Conservation (phyloP, 495 filamentous ascomycete species). For the Penicillium waksmanii region DNA sequence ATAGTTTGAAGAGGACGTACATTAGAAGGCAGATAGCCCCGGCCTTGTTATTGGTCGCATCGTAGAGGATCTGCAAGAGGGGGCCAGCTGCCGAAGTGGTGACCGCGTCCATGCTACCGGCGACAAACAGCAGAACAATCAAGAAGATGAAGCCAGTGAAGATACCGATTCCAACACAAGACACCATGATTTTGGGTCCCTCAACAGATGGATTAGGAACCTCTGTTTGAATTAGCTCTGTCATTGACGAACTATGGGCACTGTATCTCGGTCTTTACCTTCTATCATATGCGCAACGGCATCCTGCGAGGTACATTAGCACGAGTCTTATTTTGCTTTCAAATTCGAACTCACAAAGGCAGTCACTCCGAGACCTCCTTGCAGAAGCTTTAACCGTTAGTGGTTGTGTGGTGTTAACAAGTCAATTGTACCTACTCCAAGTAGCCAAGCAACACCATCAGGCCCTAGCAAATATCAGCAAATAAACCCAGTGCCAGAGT, state of each 20-base stretch:
- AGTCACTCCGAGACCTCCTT: slow-evolving; percentile 62
- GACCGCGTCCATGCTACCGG: slow-evolving; percentile 56
- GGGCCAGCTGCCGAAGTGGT: slow-evolving; percentile 63
- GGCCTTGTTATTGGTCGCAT: slow-evolving; percentile 64
- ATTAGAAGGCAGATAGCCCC: slow-evolving; percentile 68
- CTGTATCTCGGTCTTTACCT: slow-evolving; percentile 19
- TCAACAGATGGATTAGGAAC: slow-evolving; percentile 65
- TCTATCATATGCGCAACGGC: slow-evolving; percentile 54
- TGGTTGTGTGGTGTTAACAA: too few species aligned
- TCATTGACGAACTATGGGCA: not conserved
- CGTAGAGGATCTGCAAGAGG: slow-evolving; percentile 67
- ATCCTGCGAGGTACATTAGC: slow-evolving; percentile 33
- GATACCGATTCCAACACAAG: slow-evolving; percentile 67
- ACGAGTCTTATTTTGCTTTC: not conserved
- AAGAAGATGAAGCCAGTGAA: slow-evolving; percentile 70
- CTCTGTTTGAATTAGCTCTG: slow-evolving; percentile 41
- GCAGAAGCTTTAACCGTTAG: slow-evolving; percentile 44
- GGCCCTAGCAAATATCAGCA: slow-evolving; percentile 44
- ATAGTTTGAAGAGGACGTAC: slow-evolving; percentile 34
- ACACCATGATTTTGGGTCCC: slow-evolving; percentile 73
- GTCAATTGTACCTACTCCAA: slow-evolving; percentile 42
- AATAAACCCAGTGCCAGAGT: too few species aligned
- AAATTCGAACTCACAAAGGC: slow-evolving; percentile 47
- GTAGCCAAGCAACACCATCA: slow-evolving; percentile 62
- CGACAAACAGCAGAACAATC: slow-evolving; percentile 63